phyloP scores from a whole-genome alignment of 2,329 filamentous ascomycete species.

The Ophiostoma populinum region DNA sequence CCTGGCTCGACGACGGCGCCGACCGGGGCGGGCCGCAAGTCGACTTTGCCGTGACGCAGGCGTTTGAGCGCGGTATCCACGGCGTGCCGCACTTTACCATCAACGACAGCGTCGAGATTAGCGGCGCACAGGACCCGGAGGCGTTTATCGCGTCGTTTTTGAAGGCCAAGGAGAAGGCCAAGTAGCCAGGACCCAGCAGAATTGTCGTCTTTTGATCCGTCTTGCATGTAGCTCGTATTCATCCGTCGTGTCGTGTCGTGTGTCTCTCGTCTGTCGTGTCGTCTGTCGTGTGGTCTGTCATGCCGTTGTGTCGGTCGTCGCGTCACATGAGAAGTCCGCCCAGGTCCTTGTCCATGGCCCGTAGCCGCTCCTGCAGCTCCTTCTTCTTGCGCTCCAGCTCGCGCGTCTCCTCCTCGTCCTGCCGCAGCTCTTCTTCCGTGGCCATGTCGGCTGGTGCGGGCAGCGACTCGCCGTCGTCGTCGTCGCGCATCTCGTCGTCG shows the following conservation, averaged over 20 bases:
- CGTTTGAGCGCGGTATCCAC: constrained; percentile 32
- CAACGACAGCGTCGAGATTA: constrained; percentile 47
- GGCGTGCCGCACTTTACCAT: constrained; percentile 65
- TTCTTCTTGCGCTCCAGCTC: constrained; percentile 38
- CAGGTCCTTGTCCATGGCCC: constrained; percentile 37
- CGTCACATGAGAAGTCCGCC: constrained; percentile 35
- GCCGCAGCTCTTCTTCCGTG: constrained; percentile 46
- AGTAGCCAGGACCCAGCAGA: background rate
- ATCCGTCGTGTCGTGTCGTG: background rate
- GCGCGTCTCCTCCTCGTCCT: constrained; percentile 49
- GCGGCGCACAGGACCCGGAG: constrained; percentile 53
- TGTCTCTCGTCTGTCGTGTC: background rate
- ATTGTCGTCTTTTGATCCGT: background rate
- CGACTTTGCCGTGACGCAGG: constrained; percentile 35
- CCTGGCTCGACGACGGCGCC: constrained; percentile 33
- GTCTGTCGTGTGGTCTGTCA: background rate
- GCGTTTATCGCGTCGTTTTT: constrained; percentile 51
- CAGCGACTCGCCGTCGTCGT: constrained; percentile 22
- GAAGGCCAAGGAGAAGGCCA: constrained; percentile 21
- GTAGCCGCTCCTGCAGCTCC: constrained; percentile 34
- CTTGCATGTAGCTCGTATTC: no score
- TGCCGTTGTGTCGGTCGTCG: background rate
- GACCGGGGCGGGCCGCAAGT: constrained; percentile 39
- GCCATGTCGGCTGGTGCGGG: constrained; percentile 26
- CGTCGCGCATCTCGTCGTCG: constrained; percentile 27